Percentiles rank a stretch among this genome's conserved stretches.
Evolutionary conservation across 2,329 filamentous ascomycete species (phyloP).

Genomic region (Phoma sp.): DNA sequence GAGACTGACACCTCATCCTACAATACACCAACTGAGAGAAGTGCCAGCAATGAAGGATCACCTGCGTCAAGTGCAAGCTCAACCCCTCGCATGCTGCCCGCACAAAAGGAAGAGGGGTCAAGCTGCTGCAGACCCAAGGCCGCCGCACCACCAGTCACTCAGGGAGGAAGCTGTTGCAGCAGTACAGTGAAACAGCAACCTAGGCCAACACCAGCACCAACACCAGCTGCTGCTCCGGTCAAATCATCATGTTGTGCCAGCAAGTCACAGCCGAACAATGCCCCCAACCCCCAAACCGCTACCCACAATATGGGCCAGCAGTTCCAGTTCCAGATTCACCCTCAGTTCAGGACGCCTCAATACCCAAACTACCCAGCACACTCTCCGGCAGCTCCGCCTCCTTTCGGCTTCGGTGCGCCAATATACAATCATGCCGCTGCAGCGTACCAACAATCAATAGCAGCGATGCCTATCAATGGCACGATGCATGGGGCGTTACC

Average conservation of each 20-base stretch:
- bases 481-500: constrained; percentile 20
- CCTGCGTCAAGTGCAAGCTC: constrained; percentile 48
- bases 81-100: constrained; percentile 43
- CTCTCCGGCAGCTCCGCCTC: constrained; percentile 21
- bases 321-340: constrained; percentile 30
- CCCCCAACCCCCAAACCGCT: constrained; percentile 12
- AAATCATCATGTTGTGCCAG: constrained; percentile 48
- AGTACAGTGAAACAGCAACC: constrained; percentile 30
- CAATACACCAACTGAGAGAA: constrained; percentile 44
- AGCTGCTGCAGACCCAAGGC: constrained; percentile 45
- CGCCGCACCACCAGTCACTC: constrained; percentile 19
- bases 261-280: constrained; percentile 20
- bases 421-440: constrained; percentile 46
- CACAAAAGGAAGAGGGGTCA: constrained; percentile 35
- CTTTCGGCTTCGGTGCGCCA: constrained; percentile 41
- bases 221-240: constrained; percentile 16
- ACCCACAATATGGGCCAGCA: constrained; percentile 24
- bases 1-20: constrained; percentile 44
- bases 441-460: constrained; percentile 40
- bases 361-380: constrained; percentile 31
- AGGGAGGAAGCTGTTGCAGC: constrained; percentile 40
- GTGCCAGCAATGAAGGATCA: constrained; percentile 43
- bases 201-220: constrained; percentile 17
- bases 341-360: constrained; percentile 30
- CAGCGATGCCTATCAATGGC: constrained; percentile 42